These are phyloP conservation scores for Talaromyces sp. DNA, from an alignment of 2,329 filamentous ascomycete genomes.

Conservation along the genomic window DNA sequence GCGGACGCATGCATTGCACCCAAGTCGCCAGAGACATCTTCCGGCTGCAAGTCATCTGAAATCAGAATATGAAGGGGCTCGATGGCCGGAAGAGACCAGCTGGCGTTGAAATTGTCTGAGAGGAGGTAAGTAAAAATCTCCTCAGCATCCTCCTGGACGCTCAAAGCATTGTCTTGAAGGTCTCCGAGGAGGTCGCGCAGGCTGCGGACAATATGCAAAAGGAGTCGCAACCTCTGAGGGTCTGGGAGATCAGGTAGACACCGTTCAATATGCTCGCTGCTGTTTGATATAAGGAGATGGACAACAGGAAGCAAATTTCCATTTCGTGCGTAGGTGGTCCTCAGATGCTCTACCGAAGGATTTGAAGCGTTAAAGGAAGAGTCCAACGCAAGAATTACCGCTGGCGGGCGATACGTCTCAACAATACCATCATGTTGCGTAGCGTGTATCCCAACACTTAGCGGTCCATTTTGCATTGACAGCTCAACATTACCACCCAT, in stretches of 20 bases:
- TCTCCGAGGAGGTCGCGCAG: constrained; percentile 34
- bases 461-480: constrained; percentile 28
- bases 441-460: constrained; percentile 34
- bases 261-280: constrained; percentile 41
- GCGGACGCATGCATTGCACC: constrained; percentile 13
- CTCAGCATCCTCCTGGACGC: constrained; percentile 35
- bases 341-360: constrained; percentile 35
- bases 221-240: constrained; percentile 26
- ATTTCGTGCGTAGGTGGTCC: constrained; percentile 30
- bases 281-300: constrained; percentile 41
- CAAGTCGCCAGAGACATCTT: not conserved
- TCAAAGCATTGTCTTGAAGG: constrained; percentile 37
- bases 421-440: constrained; percentile 24
- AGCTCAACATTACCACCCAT: constrained; percentile 29
- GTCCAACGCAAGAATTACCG: constrained; percentile 41
- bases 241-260: constrained; percentile 36
- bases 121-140: constrained; percentile 30
- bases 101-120: constrained; percentile 29
- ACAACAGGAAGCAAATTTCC: constrained; percentile 38
- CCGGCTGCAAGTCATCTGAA: constrained; percentile 16
- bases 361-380: constrained; percentile 35
- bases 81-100: constrained; percentile 34
- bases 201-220: constrained; percentile 29
- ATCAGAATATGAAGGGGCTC: constrained; percentile 32
- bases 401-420: constrained; percentile 29